phyloP scores from a whole-genome alignment of 352 stramenopile genomes.

The Phytopythium ostracodes region DNA sequence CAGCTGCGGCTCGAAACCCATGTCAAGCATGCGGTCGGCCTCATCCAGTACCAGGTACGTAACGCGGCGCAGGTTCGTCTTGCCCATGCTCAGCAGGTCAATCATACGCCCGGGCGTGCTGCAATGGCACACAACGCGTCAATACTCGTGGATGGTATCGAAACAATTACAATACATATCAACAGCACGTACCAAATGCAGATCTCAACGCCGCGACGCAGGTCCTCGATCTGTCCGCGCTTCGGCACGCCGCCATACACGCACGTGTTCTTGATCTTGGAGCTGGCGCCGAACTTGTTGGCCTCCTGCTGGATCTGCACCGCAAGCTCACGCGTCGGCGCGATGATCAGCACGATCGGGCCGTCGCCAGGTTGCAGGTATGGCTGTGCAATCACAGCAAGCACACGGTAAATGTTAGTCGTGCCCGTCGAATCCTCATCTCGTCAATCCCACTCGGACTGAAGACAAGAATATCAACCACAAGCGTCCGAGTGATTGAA shows the following conservation, averaged over 20 bases:
- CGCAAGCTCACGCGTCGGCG: conserved; percentile 98
- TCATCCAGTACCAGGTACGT: conserved; percentile 99
- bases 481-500: conserved; percentile 8
- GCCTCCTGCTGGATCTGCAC: conserved; percentile 99
- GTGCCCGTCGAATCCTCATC: conserved; percentile 4
- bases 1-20: conserved; percentile 94
- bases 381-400: conserved; percentile 39
- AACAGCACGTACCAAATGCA: conserved; percentile 60
- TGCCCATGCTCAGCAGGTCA: conserved; percentile 96
- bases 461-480: conserved; percentile 10
- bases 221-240: conserved; percentile 83
- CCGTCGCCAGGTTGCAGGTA: conserved; percentile 96
- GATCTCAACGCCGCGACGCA: conserved; percentile 79
- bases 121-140: not conserved
- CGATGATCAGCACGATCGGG: conserved; percentile 98
- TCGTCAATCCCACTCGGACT: conserved; percentile 8
- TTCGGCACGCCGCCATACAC: conserved; percentile 99
- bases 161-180: not conserved
- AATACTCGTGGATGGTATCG: not conserved
- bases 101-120: conserved; percentile 97
- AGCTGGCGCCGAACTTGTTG: conserved; percentile 97
- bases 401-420: conserved; percentile 29
- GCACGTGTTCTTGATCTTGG: conserved; percentile 99
- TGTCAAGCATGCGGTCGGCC: conserved; percentile 96
- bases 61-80: conserved; percentile 95